Percentiles rank a stretch among this genome's conserved stretches.
Conservation (phyloP, 768 basidiomycete species). For the Lactarius hengduanensis region DNA sequence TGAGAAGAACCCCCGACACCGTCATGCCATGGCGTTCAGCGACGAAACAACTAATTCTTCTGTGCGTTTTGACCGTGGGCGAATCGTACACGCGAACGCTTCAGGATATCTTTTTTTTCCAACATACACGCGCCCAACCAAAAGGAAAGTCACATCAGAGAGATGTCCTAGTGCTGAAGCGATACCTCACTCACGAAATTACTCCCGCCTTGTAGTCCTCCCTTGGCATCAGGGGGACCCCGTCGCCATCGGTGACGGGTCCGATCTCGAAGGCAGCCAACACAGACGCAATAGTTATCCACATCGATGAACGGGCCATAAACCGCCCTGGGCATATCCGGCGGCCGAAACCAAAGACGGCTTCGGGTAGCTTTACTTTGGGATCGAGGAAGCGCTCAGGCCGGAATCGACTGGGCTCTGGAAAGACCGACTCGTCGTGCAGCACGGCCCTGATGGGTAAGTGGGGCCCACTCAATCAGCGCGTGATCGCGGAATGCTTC, state of each 20-base stretch:
- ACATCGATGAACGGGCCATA: conserved; percentile 25
- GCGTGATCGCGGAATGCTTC: neutral
- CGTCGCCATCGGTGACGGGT: neutral
- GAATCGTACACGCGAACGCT: conserved; percentile 31
- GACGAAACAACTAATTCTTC: conserved; percentile 24
- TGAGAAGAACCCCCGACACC: neutral
- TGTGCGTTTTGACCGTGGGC: conserved; percentile 25
- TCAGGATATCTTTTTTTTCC: conserved; percentile 25
- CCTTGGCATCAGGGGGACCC: conserved; percentile 12
- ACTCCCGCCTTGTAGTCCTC: conserved; percentile 15
- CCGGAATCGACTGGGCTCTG: conserved; percentile 19
- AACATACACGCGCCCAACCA: neutral
- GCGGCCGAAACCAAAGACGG: conserved; percentile 25
- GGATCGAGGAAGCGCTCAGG: conserved; percentile 25
- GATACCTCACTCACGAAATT: conserved; percentile 21
- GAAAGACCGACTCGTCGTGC: conserved; percentile 18
- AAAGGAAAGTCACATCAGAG: neutral
- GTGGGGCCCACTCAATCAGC: neutral
- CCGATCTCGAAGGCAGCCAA: conserved; percentile 21
- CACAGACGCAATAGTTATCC: conserved; percentile 19
- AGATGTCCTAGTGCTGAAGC: neutral
- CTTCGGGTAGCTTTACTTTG: conserved; percentile 8
- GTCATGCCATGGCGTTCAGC: conserved; percentile 1
- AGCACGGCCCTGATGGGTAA: conserved; percentile 21
- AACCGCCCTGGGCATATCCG: conserved; percentile 24